Percentiles rank a stretch among this genome's conserved stretches.
Evolutionary conservation across 2,329 filamentous ascomycete species (phyloP).

Genomic region (Ceratocystis cubensis): DNA sequence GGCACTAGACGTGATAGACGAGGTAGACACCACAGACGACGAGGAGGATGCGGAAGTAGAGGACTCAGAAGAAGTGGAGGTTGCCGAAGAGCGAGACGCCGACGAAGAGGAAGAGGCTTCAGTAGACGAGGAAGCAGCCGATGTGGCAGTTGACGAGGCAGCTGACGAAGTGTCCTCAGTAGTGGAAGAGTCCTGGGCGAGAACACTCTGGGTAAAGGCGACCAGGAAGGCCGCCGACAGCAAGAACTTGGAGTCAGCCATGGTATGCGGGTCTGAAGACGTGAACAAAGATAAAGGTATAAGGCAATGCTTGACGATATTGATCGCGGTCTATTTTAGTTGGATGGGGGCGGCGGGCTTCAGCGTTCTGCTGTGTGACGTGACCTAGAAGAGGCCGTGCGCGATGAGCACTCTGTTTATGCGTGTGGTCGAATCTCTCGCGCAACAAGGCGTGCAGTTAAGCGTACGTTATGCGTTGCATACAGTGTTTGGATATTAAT

Average conservation of each 20-base stretch:
- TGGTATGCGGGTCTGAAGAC: background rate
- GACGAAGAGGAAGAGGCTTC: conserved; percentile 10
- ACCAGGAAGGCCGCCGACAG: conserved; percentile 21
- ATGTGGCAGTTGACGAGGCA: background rate
- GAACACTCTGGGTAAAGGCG: conserved; percentile 21
- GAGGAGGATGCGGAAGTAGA: conserved; percentile 9
- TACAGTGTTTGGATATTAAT: too few relatives aligned
- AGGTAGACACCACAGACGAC: conserved; percentile 13
- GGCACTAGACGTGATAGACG: conserved; percentile 23
- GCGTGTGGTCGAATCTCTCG: background rate
- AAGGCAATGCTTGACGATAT: background rate
- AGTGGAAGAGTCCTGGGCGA: conserved; percentile 12
- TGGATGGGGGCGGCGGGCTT: background rate
- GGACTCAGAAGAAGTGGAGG: background rate
- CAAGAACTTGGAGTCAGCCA: conserved; percentile 19
- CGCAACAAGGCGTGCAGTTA: background rate
- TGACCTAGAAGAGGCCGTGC: conserved; percentile 1
- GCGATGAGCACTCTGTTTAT: background rate
- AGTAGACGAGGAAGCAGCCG: background rate
- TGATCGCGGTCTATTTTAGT: background rate
- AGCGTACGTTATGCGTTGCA: background rate
- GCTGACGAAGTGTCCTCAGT: background rate
- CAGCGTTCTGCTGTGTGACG: background rate
- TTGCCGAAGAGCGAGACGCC: background rate
- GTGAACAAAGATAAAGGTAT: background rate